Percentiles rank a stretch among this genome's conserved stretches.
phyloP scores from a whole-genome alignment of 1,284 basidiomycete genomes.

The Amylostereum areolatum region DNA sequence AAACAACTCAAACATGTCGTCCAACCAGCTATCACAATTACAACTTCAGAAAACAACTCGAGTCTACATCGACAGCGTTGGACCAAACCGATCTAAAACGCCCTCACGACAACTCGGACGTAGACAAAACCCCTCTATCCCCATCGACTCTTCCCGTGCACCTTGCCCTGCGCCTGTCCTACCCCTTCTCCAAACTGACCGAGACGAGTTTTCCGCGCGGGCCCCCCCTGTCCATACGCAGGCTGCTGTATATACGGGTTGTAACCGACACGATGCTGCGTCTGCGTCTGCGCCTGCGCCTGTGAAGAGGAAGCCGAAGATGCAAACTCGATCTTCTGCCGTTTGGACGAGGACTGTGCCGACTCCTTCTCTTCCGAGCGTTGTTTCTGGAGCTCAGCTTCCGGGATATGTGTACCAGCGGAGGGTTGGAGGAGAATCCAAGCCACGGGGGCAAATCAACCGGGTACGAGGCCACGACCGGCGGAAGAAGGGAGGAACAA shows the following conservation, averaged over 20 bases:
- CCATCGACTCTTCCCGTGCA: slow-evolving; percentile 4
- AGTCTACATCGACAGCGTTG: neutral
- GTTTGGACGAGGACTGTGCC: slow-evolving; percentile 42
- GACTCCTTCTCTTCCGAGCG: slow-evolving; percentile 51
- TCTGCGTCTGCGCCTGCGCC: neutral
- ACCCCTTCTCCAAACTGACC: slow-evolving; percentile 6
- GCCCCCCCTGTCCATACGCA: neutral
- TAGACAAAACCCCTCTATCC: neutral
- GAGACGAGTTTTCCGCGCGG: slow-evolving; percentile 5
- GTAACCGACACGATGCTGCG: neutral
- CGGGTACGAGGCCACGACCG: neutral
- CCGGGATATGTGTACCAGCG: slow-evolving; percentile 2
- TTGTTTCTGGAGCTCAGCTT: slow-evolving; percentile 43
- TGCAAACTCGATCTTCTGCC: slow-evolving; percentile 55
- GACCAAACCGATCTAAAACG: neutral
- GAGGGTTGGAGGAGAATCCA: neutral
- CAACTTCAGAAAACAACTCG: neutral
- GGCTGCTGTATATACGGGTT: slow-evolving; percentile 12
- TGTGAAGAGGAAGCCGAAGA: slow-evolving; percentile 14
- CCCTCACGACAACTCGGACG: neutral
- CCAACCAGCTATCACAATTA: neutral
- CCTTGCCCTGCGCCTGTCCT: slow-evolving; percentile 4
- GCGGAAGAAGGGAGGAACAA: neutral
- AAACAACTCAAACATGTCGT: neutral
- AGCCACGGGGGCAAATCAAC: neutral